These are phyloP conservation scores for Rhizopus arrhizus DNA, from an alignment of 371 early-diverging fungal species.

Conservation along the genomic window DNA sequence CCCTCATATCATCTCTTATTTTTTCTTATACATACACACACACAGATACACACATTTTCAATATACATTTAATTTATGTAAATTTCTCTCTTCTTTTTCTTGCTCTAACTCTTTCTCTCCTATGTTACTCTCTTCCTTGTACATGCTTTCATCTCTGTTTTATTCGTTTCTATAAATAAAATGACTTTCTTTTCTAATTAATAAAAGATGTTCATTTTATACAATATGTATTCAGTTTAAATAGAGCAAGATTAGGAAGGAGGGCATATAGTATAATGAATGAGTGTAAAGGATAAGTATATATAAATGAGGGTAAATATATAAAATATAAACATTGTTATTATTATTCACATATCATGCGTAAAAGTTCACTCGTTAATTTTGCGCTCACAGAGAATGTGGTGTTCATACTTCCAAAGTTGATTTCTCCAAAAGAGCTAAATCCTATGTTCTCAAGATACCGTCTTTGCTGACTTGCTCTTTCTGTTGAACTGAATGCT, in stretches of 20 bases:
- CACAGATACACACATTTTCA: neutral
- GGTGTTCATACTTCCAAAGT: slow-evolving; percentile 22
- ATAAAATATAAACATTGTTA: neutral
- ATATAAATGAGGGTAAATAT: neutral
- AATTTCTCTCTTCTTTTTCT: slow-evolving; percentile 1
- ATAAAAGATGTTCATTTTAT: no score
- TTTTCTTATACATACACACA: neutral
- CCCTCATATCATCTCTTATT: neutral
- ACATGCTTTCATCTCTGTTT: neutral
- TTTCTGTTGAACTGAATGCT: slow-evolving; percentile 36
- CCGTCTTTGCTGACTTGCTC: slow-evolving; percentile 35
- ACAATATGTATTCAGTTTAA: no score
- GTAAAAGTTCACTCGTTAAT: slow-evolving; percentile 22
- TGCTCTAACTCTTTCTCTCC: neutral
- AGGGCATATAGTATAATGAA: no score
- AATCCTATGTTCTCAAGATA: slow-evolving; percentile 59
- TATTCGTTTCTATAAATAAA: neutral
- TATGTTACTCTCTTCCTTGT: neutral
- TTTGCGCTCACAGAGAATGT: slow-evolving; percentile 8
- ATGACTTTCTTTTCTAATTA: neutral
- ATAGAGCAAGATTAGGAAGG: no score
- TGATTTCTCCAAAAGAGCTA: slow-evolving; percentile 30
- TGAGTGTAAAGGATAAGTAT: neutral
- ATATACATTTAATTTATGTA: neutral
- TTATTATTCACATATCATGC: slow-evolving; percentile 26